Base-by-base conservation (phyloP, 2,329 filamentous ascomycete genomes). In the Myriangium duriaei region DNA sequence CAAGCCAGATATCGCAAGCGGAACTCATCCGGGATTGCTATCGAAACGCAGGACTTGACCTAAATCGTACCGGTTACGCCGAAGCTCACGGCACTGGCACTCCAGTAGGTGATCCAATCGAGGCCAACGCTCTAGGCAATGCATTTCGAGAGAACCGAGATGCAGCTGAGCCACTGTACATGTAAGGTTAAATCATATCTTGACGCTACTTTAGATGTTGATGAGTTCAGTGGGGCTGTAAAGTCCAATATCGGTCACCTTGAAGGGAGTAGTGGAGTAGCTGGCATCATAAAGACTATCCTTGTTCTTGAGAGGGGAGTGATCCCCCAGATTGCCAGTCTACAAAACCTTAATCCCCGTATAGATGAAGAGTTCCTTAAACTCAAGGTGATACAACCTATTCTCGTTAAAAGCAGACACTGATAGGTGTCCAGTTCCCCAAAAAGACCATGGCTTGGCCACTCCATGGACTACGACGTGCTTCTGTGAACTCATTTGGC, bases 241-340 rank as follows among this genome's bases (percentile, higher is more conserved):
- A 56, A 55, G 30, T 37, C 51, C 2, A 55, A 55, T 29, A 35
- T 55, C 10, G 53, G 53, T 3, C 53, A 56, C 31, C 40, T 41
- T 3, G 53, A 55, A 32, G 40, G 47, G 38, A 50, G 37, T 9
- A 42, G 51, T 16, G 53, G 53, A 10, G 54, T 68, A 28, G 74
- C 67, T 12, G 69, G 65, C n/a, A 58, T 81, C 2, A 63, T 74
- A 50, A 81, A 81, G 54, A 69, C 77, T 0, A 55, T 81, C 3
- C 49, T 79, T 51, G 79, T 79, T 74, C 54, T 79, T 40, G 65
- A 75, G 53, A 70, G 79, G 48, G 69, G 68, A 37, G 53, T 58
- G 3, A 80, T 81, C 26, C 76, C 76, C 0, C 76, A 7, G 7
- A 7, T n/a, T n/a, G 21, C n/a, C 7, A 26, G n/a, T n/a, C n/a